Base-by-base conservation (phyloP, 1,284 basidiomycete species). In the Naganishia cerealis region DNA sequence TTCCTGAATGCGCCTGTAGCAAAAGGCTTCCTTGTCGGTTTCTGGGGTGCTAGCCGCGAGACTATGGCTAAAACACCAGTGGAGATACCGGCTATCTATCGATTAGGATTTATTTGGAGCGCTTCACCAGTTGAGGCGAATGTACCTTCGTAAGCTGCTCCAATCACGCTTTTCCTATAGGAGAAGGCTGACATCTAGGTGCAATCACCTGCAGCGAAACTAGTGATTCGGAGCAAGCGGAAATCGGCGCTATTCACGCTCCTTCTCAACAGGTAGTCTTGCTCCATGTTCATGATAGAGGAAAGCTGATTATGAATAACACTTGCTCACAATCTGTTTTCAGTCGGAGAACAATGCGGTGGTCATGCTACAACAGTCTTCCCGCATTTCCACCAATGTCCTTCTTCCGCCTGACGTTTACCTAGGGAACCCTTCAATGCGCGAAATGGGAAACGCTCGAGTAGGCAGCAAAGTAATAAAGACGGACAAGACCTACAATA, bases 11-110 rank as follows among this genome's bases (percentile, higher is more conserved):
- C 43, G 7, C 43, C 43, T n/a, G 43, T 46, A 2, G 43, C 43
- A n/a, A 46, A 46, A 46, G 43, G 43, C 13, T 46, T 18, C 7
- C 16, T 46, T 7, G 43, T 46, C 18, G 43, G 43, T 46, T 46
- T 46, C 43, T 46, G 43, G 43, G 43, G 43, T 2, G 43, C 43
- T 16, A 46, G 43, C n/a, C 43, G 43, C 7, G 43, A 46, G 43
- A 46, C 43, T 46, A 16, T 46, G 43, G 43, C 43, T n/a, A 46
- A 46, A n/a, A 46, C 43, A 18, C 43, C 43, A n/a, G 43, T 46
- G 43, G 43, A 46, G n/a, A 46, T 46, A 46, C 43, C 43, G 16
- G 43, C 43, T 16, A n/a, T 46, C 43, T 46, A 46, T n/a, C 43
- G 43, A 46, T 46, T 46, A 46, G 43, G 43, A 46, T 46, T 15